phyloP scores from a whole-genome alignment of 2,329 filamentous ascomycete species.

The Orbilia javanica region DNA sequence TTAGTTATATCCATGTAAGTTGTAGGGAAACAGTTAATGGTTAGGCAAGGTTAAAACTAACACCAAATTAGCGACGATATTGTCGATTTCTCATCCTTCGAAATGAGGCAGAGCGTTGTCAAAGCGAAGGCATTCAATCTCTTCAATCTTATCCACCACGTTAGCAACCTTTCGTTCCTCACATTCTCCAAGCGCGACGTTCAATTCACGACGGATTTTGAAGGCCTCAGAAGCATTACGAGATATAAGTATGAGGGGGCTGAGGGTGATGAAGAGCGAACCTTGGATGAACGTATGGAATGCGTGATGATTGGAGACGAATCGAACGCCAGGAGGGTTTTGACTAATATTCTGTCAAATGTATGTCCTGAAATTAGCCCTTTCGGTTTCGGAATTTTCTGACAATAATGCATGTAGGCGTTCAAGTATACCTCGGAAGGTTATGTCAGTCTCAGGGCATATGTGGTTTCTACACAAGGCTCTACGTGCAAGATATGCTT shows the following conservation, averaged over 20 bases:
- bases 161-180: constrained; percentile 55
- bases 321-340: constrained; percentile 59
- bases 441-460: constrained; percentile 59
- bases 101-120: constrained; percentile 54
- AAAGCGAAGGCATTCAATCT: constrained; percentile 60
- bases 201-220: constrained; percentile 52
- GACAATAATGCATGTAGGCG: constrained; percentile 49
- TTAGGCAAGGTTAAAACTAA: not conserved
- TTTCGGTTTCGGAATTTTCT: not conserved
- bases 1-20: constrained; percentile 57
- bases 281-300: constrained; percentile 59
- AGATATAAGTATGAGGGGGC: constrained; percentile 47
- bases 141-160: constrained; percentile 59
- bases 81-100: constrained; percentile 61
- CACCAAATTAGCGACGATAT: constrained; percentile 59
- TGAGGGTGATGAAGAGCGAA: constrained; percentile 37
- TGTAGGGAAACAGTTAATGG: not conserved
- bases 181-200: constrained; percentile 56
- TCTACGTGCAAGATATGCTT: constrained; percentile 46
- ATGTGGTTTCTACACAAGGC: constrained; percentile 46
- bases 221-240: constrained; percentile 44
- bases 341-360: constrained; percentile 61
- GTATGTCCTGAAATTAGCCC: constrained; percentile 21
- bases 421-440: constrained; percentile 61
- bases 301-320: constrained; percentile 60